phyloP scores from a whole-genome alignment of 495 filamentous ascomycete species.

The Penicillium waksmanii region DNA sequence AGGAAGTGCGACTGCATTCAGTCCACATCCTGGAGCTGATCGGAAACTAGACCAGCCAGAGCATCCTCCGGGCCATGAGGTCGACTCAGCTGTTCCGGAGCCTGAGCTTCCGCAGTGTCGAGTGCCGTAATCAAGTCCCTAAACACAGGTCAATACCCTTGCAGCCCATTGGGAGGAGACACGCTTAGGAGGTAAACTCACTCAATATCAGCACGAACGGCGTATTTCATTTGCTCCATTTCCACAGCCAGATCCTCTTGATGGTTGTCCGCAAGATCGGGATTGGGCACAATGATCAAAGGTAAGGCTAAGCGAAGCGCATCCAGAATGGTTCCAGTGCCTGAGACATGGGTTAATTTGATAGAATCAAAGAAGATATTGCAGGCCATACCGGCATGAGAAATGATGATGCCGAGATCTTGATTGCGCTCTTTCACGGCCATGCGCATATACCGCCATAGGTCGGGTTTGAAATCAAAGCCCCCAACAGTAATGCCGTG shows the following conservation, averaged over 20 bases:
- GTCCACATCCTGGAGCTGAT: constrained; percentile 2
- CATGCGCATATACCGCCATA: constrained; percentile 59
- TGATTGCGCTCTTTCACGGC: constrained; percentile 54
- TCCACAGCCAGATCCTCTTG: constrained; percentile 83
- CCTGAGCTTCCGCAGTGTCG: constrained; percentile 43
- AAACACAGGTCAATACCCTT: neutral
- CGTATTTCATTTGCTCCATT: constrained; percentile 69
- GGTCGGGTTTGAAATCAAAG: constrained; percentile 67
- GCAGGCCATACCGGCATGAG: constrained; percentile 74
- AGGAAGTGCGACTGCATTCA: neutral
- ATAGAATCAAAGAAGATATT: neutral
- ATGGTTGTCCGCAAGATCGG: constrained; percentile 83
- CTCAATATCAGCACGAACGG: constrained; percentile 67
- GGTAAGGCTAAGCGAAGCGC: constrained; percentile 68
- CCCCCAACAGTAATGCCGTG: constrained; percentile 56
- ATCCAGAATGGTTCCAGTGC: constrained; percentile 87
- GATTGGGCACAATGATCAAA: constrained; percentile 86
- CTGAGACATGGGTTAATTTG: constrained; percentile 42
- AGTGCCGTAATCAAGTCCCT: constrained; percentile 52
- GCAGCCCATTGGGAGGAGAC: too few species aligned
- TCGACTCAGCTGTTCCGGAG: constrained; percentile 38
- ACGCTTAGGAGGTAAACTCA: constrained; percentile 36
- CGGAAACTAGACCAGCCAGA: neutral
- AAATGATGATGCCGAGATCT: constrained; percentile 66
- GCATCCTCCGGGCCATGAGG: neutral